Evolutionary conservation across 306 rosid genomes (phyloP), one percentile per base, ranked within the genome.

Genomic region (Morella rubra): DNA sequence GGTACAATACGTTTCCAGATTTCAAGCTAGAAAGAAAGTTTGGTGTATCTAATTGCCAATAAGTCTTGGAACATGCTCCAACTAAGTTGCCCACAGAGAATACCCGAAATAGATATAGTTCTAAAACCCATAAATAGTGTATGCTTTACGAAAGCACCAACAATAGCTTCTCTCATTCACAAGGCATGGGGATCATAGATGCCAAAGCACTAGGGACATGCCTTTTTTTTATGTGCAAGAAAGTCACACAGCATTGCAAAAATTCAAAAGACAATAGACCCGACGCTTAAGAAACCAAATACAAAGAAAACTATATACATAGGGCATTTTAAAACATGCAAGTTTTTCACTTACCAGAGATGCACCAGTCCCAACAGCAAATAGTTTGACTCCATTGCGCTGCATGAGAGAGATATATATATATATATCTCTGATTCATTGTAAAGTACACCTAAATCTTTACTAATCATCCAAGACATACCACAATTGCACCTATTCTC

Each of bases 301-400:
- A 27, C 32, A 27, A 27, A 1, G 71, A 65, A 65, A 40, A 41
- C 11, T n/a, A n/a, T 77, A n/a, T 65, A 18, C 50, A 41, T 4
- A 1, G 54, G 77, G 45, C 61, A 8, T 9, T 47, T 32, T 61
- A 20, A 69, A 64, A 69, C 79, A 62, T 46, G 52, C 40, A 8
- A 18, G 54, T 56, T 52, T 80, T 62, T 18, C 71, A 84, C 91
- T 81, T 74, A 93, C 98, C 97, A 93, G 89, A 67, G 98, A 93
- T 46, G 98, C 90, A 50, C 87, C 92, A 69, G 96, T 85, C 72
- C 98, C 98, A 69, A 93, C 97, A 6, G 86, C 96, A 78, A 93
- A 93, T 77, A 93, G 98, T 89, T 93, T 93, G 77, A 88, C 27
- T 16, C 98, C 98, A 77, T 93, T 93, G 44, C 96, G 90, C 98